Conservation (phyloP, 495 filamentous ascomycete genomes). For the Amniculicola lignicola region DNA sequence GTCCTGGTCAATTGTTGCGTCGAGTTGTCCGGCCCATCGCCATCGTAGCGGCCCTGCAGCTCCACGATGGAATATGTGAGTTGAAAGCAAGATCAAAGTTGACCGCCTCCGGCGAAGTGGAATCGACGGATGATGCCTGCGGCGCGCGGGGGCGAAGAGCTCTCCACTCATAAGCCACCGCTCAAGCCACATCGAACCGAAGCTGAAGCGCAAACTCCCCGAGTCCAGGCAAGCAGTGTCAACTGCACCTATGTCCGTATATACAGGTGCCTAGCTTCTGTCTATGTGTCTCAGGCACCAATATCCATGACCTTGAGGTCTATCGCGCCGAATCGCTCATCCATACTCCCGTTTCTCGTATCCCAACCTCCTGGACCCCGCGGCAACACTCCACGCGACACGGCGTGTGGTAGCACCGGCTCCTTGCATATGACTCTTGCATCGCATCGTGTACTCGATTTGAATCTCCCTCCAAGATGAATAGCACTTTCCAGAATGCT, state of each 20-base stretch:
- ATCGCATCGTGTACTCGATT: conserved; percentile 1
- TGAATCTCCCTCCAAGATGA: conserved; percentile 8
- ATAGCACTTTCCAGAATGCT: conserved; percentile 14
- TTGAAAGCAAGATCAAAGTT: too few relatives aligned
- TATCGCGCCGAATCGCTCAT: not conserved
- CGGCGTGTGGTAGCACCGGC: not conserved
- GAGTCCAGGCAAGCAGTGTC: conserved; percentile 2
- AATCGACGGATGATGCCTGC: conserved; percentile 1
- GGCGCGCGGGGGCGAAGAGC: conserved; percentile 1
- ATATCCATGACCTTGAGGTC: conserved; percentile 25
- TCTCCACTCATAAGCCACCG: conserved; percentile 7
- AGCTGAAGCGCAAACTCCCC: conserved; percentile 10
- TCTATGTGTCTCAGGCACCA: conserved; percentile 24
- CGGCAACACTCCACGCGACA: conserved; percentile 1
- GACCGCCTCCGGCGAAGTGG: too few relatives aligned
- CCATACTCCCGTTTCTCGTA: not conserved
- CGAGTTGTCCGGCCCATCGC: too few relatives aligned
- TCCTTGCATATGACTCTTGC: not conserved
- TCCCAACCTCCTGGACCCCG: too few relatives aligned
- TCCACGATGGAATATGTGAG: too few relatives aligned
- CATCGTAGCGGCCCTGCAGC: conserved; percentile 3
- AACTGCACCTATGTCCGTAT: conserved; percentile 13
- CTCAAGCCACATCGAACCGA: conserved; percentile 1
- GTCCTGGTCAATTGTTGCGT: too few relatives aligned
- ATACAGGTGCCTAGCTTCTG: conserved; percentile 25